A percentile compares a stretch with the other conserved stretches of the same genome.
These are phyloP conservation scores for Aspergillus baeticus DNA, from an alignment of 495 filamentous ascomycete genomes.

Conservation along the genomic window DNA sequence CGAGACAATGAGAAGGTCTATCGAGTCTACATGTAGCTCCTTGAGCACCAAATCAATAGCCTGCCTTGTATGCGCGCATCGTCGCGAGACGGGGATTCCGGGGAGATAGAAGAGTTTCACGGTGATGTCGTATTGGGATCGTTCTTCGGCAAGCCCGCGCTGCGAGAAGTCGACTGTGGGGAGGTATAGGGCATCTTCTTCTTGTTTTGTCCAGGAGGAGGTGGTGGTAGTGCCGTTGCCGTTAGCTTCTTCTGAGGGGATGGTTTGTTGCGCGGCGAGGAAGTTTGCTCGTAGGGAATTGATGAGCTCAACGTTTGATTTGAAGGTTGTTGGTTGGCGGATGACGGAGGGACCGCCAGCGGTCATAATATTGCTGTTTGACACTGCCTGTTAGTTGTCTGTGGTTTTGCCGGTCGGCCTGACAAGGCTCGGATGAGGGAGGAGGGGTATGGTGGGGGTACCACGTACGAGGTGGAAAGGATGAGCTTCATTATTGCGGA, in stretches of 20 bases:
- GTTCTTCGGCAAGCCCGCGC: slow-evolving; percentile 72
- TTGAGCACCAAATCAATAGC: slow-evolving; percentile 76
- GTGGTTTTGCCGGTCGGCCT: neutral
- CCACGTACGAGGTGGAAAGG: slow-evolving; percentile 78
- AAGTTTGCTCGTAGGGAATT: slow-evolving; percentile 84
- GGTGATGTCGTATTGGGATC: slow-evolving; percentile 84
- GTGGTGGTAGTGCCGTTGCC: slow-evolving; percentile 27
- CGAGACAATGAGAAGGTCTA: slow-evolving; percentile 89
- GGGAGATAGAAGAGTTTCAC: slow-evolving; percentile 92
- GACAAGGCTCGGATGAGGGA: too few species aligned
- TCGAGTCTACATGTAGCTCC: slow-evolving; percentile 68
- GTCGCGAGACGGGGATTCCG: slow-evolving; percentile 55
- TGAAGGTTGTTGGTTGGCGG: slow-evolving; percentile 66
- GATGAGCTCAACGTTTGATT: slow-evolving; percentile 85
- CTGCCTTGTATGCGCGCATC: slow-evolving; percentile 66
- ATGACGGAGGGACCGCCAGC: slow-evolving; percentile 75
- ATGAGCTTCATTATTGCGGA: slow-evolving; percentile 66
- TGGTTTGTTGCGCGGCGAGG: slow-evolving; percentile 64
- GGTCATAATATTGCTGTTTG: slow-evolving; percentile 74
- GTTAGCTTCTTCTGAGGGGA: slow-evolving; percentile 25
- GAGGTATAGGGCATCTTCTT: slow-evolving; percentile 65
- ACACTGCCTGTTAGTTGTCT: slow-evolving; percentile 12
- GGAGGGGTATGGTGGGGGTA: slow-evolving; percentile 1
- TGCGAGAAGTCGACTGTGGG: slow-evolving; percentile 72
- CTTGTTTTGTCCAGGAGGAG: slow-evolving; percentile 61